A percentile compares a stretch with the other conserved stretches of the same genome.
Evolutionary conservation across 208 protist species (phyloP).

Genomic region (Spongospora subterranea): DNA sequence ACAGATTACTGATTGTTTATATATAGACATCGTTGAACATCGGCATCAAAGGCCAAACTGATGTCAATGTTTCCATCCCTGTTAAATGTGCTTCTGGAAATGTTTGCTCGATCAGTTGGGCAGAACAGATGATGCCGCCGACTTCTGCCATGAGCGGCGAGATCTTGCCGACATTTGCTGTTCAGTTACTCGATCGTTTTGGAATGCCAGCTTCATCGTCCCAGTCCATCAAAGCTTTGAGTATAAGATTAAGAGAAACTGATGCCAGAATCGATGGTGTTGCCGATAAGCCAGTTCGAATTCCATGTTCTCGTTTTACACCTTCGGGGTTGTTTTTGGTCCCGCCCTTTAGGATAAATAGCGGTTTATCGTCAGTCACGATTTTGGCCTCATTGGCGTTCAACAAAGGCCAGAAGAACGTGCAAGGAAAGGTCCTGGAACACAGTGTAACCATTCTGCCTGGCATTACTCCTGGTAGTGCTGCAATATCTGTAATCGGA

Average conservation of each 20-base stretch:
- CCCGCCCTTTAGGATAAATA: neutral
- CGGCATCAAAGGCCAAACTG: neutral
- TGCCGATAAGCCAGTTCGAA: neutral
- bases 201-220: neutral
- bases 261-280: neutral
- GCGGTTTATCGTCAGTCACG: neutral
- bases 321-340: neutral
- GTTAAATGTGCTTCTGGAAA: neutral
- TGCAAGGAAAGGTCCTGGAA: neutral
- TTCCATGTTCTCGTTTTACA: neutral
- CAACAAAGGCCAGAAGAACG: neutral
- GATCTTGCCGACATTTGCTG: neutral
- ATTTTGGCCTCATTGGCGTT: neutral
- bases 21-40: neutral
- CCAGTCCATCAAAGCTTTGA: neutral
- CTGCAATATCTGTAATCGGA: neutral
- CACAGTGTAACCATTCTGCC: neutral
- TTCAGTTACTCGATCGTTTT: neutral
- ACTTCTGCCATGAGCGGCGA: neutral
- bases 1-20: neutral
- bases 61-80: neutral
- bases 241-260: neutral
- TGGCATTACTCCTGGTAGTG: neutral
- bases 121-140: neutral
- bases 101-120: neutral